Evolutionary conservation across 78 protist species (phyloP).

Genomic region (Isochrysis galbana): DNA sequence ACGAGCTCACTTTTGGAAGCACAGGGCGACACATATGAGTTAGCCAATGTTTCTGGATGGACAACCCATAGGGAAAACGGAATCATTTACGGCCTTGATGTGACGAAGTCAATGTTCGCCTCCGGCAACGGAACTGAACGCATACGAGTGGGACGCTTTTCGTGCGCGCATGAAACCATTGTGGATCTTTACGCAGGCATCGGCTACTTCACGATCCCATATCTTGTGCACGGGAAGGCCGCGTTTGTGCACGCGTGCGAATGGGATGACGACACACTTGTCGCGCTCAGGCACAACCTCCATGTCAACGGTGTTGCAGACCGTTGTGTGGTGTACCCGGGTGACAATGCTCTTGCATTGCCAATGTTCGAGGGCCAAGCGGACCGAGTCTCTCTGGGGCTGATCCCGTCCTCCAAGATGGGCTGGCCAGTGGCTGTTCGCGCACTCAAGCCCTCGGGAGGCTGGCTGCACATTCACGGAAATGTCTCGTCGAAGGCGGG

Average conservation of each 20-base stretch:
- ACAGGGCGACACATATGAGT: too few relatives aligned
- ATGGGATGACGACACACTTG: constrained; percentile 18
- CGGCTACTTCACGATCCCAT: constrained; percentile 53
- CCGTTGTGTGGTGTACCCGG: constrained; percentile 4
- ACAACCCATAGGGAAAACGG: neutral
- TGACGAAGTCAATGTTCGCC: constrained; percentile 28
- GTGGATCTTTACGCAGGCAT: constrained; percentile 59
- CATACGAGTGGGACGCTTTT: neutral
- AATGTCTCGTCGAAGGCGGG: neutral
- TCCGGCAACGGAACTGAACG: constrained; percentile 61
- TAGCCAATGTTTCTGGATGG: neutral
- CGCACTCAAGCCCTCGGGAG: neutral
- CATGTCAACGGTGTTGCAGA: neutral
- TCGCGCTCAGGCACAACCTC: neutral
- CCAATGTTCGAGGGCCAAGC: neutral
- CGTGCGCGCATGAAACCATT: neutral
- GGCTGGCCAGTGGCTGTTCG: neutral
- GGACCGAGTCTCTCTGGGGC: neutral
- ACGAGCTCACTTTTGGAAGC: too few relatives aligned
- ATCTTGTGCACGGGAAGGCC: neutral
- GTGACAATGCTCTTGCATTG: neutral
- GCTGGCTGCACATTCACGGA: constrained; percentile 10
- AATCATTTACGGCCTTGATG: constrained; percentile 20
- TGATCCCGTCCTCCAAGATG: neutral
- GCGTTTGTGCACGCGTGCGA: constrained; percentile 30